Evolutionary conservation across 352 stramenopile species (phyloP).

Genomic region (Phytophthora pini): DNA sequence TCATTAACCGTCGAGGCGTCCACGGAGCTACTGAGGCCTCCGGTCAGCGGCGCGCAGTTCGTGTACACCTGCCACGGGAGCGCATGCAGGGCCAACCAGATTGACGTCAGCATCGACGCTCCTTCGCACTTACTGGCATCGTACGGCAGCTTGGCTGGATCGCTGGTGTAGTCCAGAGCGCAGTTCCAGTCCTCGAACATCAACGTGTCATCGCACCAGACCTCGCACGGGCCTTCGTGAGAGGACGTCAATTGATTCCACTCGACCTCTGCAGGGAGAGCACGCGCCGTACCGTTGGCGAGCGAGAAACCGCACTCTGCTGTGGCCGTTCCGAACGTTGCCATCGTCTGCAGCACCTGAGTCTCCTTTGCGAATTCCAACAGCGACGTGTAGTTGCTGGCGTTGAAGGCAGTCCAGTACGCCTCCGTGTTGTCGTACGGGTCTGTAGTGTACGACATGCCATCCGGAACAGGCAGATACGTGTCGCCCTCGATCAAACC

Average conservation of each 20-base stretch:
- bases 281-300: slow-evolving; percentile 26
- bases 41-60: slow-evolving; percentile 30
- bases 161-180: slow-evolving; percentile 39
- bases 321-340: slow-evolving; percentile 31
- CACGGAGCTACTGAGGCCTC: slow-evolving; percentile 28
- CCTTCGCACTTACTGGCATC: slow-evolving; percentile 53
- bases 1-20: slow-evolving; percentile 17
- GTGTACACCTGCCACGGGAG: slow-evolving; percentile 49
- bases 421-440: slow-evolving; percentile 34
- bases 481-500: slow-evolving; percentile 45
- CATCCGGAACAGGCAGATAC: slow-evolving; percentile 39
- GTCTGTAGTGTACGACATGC: slow-evolving; percentile 40
- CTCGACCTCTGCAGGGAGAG: slow-evolving; percentile 42
- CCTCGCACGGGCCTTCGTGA: slow-evolving; percentile 54
- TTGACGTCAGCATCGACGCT: slow-evolving; percentile 41
- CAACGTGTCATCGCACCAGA: slow-evolving; percentile 58
- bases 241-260: slow-evolving; percentile 48
- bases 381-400: slow-evolving; percentile 43
- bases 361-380: slow-evolving; percentile 28
- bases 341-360: slow-evolving; percentile 27
- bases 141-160: slow-evolving; percentile 46
- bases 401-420: slow-evolving; percentile 37
- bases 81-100: slow-evolving; percentile 48
- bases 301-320: slow-evolving; percentile 30
- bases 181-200: slow-evolving; percentile 64